Evolutionary conservation across 163 green algal genomes (phyloP), one percentile per base, ranked within the genome.

Genomic region (Scenedesmus sp.): DNA sequence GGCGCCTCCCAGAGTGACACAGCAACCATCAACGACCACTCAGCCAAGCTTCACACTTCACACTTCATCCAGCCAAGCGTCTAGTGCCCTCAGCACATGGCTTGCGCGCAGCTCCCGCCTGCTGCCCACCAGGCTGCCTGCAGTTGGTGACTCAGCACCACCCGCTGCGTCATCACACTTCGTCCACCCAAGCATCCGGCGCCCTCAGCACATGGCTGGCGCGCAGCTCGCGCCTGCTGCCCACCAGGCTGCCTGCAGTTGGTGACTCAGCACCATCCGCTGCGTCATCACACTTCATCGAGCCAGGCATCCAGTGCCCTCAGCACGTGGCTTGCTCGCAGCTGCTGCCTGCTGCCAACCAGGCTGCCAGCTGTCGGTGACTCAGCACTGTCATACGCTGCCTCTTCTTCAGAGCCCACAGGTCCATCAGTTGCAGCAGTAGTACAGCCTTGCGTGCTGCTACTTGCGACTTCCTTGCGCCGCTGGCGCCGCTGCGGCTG

Each of bases 31-130:
- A 46, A 46, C 34, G 0, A 0, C 34, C 34, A 46, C 34, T 46
- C 34, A 46, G 34, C 34, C 34, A 46, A 46, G 13, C 62, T 70
- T 70, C 62, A 70, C 10, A 70, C 62, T 15, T 70, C 8, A 59
- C 55, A 88, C 83, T 67, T 92, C 88, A 74, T 93, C 90, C 12
- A 93, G 90, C 90, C 90, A 93, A 0, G 56, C 57, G 10, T 87
- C 5, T 57, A 93, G 20, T 16, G 83, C 81, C 46, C 90, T n/a
- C 67, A 87, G 67, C 20, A 52, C 90, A 77, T 85, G 67, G 59
- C 90, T 93, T 0, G 55, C n/a, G 15, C 59, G 64, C 70, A 93
- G 70, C 90, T 82, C 23, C 57, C 46, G 4, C 56, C 10, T 52
- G 23, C 70, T 79, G 6, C 23, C 70, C 3, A 79, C 70, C 20